These are phyloP conservation scores for Biscutella auriculata DNA, from an alignment of 441 rosid genomes.

Conservation along the genomic window DNA sequence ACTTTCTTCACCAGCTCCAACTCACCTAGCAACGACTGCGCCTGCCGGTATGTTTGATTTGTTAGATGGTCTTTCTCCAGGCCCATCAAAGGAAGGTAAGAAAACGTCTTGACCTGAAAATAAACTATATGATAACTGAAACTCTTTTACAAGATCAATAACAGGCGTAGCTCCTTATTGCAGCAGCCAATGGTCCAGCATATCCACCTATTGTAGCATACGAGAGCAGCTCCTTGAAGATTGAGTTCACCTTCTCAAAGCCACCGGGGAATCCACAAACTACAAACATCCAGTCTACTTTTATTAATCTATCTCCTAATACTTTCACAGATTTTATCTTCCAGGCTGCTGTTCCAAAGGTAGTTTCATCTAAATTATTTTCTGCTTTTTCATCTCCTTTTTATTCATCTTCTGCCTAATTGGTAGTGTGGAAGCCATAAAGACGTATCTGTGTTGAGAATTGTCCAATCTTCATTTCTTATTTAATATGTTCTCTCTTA, in stretches of 20 bases:
- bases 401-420: neutral
- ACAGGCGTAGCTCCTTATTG: constrained; percentile 15
- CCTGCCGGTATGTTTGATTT: constrained; percentile 57
- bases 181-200: constrained; percentile 72
- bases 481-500: constrained; percentile 2
- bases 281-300: constrained; percentile 59
- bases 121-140: neutral
- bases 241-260: constrained; percentile 76
- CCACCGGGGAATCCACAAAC: constrained; percentile 61
- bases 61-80: constrained; percentile 69
- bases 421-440: neutral
- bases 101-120: neutral
- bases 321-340: constrained; percentile 66
- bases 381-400: neutral
- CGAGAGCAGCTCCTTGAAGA: constrained; percentile 74
- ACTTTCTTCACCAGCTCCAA: constrained; percentile 34
- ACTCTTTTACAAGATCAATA: neutral
- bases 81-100: constrained; percentile 54
- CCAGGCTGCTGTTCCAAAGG: constrained; percentile 99
- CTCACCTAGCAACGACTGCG: constrained; percentile 31
- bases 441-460: neutral
- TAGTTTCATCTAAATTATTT: constrained; percentile 21
- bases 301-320: constrained; percentile 60
- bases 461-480: neutral
- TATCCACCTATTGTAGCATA: constrained; percentile 72